Conservation (phyloP, 768 basidiomycete genomes). For the Lepiota brunneoincarnata region DNA sequence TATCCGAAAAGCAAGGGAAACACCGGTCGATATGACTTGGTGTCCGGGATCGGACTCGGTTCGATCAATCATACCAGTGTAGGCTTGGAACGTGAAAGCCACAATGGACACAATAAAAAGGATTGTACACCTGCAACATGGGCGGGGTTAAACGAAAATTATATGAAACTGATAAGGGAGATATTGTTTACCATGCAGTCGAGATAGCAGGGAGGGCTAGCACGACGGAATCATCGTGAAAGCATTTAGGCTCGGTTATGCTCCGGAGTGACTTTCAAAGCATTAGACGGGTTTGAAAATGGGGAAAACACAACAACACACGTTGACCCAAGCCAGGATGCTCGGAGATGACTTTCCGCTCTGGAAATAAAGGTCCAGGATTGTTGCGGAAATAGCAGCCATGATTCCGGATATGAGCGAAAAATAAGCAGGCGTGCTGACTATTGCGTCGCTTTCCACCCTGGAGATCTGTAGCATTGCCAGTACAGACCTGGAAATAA, state of each 20-base stretch:
- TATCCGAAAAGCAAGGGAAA: not conserved
- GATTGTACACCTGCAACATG: not conserved
- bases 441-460: not conserved
- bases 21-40: not conserved
- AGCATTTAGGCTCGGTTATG: not conserved
- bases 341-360: constrained; percentile 7
- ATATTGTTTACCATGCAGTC: constrained; percentile 1
- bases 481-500: not conserved
- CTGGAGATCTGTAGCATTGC: constrained; percentile 7
- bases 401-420: constrained; percentile 1
- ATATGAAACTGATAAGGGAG: not conserved
- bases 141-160: not conserved
- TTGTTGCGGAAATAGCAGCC: constrained; percentile 5
- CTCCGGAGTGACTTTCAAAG: not conserved
- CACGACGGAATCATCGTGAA: constrained; percentile 1
- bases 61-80: not conserved
- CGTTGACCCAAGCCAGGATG: constrained; percentile 3
- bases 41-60: not conserved
- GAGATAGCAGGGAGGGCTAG: constrained; percentile 5
- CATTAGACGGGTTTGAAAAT: not conserved
- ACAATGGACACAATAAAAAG: constrained; percentile 3
- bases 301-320: not conserved
- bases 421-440: constrained; percentile 1
- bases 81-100: not conserved
- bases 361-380: constrained; percentile 8